Evolutionary conservation across 2,329 filamentous ascomycete species (phyloP).

Genomic region (Alternaria ethzedia): DNA sequence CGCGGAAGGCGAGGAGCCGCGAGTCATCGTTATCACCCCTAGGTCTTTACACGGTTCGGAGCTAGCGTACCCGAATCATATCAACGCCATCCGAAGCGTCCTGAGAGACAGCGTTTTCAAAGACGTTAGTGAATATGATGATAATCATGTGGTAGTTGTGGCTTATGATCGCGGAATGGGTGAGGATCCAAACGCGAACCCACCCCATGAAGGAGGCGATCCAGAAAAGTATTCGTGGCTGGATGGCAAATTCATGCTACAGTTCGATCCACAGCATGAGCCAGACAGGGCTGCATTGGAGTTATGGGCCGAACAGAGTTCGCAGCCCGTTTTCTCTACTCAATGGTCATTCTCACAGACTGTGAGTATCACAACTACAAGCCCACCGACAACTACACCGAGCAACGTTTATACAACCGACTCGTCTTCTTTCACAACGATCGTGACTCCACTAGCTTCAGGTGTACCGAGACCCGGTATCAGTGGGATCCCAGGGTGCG

Average conservation of each 20-base stretch:
- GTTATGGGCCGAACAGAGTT: not conserved
- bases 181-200: not conserved
- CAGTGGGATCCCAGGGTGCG: not conserved
- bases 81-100: not conserved
- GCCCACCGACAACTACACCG: not conserved
- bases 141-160: not conserved
- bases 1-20: not conserved
- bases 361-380: not conserved
- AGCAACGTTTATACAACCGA: not conserved
- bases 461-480: not conserved
- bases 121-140: not conserved
- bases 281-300: not conserved
- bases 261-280: not conserved
- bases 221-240: not conserved
- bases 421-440: not conserved
- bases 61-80: not conserved
- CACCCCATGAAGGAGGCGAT: not conserved
- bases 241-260: not conserved
- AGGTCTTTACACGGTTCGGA: accelerated
- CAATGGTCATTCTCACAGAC: not conserved
- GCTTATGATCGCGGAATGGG: accelerated
- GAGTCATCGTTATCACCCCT: not conserved
- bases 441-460: not conserved
- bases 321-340: not conserved
- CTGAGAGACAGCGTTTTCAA: not conserved